Conservation (phyloP, 1,284 basidiomycete genomes). For the Porogramme epimiltina region DNA sequence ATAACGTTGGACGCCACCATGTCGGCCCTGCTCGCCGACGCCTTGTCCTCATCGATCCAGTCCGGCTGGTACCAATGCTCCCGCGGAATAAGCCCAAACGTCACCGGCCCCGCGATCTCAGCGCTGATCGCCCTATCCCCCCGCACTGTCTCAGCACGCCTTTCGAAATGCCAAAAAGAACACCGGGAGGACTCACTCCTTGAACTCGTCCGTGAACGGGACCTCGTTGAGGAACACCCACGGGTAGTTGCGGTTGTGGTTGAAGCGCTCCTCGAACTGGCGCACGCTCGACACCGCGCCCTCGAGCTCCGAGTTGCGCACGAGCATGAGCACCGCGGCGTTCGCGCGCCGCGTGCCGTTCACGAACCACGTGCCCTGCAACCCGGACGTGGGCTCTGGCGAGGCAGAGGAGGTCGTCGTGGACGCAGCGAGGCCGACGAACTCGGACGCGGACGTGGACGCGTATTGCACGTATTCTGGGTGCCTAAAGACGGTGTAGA, state of each 20-base stretch:
- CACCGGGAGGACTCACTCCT: slow-evolving; percentile 37
- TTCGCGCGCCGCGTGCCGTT: slow-evolving; percentile 28
- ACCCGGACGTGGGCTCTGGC: background rate
- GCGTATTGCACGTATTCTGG: background rate
- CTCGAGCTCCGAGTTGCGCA: slow-evolving; percentile 69
- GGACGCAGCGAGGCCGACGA: no score
- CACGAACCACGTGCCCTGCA: background rate
- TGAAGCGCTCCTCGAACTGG: slow-evolving; percentile 66
- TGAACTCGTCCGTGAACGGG: slow-evolving; percentile 74
- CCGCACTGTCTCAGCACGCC: no score
- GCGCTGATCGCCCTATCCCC: slow-evolving; percentile 39
- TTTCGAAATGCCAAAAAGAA: background rate
- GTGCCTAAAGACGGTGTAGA: background rate
- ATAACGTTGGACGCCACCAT: slow-evolving; percentile 82
- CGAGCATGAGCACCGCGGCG: slow-evolving; percentile 48
- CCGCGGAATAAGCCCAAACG: slow-evolving; percentile 49
- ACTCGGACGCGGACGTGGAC: background rate
- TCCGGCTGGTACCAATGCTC: slow-evolving; percentile 88
- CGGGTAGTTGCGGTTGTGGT: slow-evolving; percentile 65
- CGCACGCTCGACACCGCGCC: slow-evolving; percentile 59
- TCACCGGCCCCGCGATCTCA: slow-evolving; percentile 37
- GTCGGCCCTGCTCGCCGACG: slow-evolving; percentile 62
- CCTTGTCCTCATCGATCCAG: slow-evolving; percentile 82
- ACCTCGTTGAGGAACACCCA: slow-evolving; percentile 80
- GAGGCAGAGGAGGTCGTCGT: no score